Conservation (phyloP, 2,329 filamentous ascomycete genomes). For the Madurella mycetomatis region DNA sequence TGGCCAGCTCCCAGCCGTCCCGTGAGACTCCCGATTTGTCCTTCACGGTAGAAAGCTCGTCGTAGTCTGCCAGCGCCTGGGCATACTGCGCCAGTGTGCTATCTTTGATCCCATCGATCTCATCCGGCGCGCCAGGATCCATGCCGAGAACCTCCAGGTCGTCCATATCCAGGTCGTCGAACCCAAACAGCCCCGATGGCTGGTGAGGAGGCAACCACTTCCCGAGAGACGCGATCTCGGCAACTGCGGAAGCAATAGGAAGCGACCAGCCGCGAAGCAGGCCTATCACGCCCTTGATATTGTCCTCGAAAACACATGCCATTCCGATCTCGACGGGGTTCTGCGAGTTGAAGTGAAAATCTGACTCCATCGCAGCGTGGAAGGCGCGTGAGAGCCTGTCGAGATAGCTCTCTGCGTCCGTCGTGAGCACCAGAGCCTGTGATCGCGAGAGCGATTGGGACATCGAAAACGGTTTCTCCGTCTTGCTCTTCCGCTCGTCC, state of each 20-base stretch:
- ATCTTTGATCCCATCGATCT: conserved; percentile 68
- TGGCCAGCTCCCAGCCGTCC: conserved; percentile 86
- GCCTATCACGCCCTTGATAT: conserved; percentile 69
- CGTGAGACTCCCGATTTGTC: conserved; percentile 36
- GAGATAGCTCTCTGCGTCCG: conserved; percentile 63
- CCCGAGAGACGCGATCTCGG: conserved; percentile 77
- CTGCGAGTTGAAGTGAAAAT: conserved; percentile 72
- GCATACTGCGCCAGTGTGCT: conserved; percentile 75
- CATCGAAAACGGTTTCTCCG: conserved; percentile 22
- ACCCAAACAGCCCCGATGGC: conserved; percentile 48
- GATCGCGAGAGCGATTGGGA: conserved; percentile 36
- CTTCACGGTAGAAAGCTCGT: conserved; percentile 39
- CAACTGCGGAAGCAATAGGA: conserved; percentile 69
- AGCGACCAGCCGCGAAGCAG: conserved; percentile 78
- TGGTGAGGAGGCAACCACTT: conserved; percentile 70
- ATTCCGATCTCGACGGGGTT: conserved; percentile 76
- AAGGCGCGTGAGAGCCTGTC: conserved; percentile 69
- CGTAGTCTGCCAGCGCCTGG: conserved; percentile 56
- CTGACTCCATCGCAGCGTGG: conserved; percentile 60
- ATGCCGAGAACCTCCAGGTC: conserved; percentile 79
- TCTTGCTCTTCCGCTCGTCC: conserved; percentile 63
- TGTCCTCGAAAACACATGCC: conserved; percentile 77
- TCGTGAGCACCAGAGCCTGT: conserved; percentile 37
- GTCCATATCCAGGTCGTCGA: conserved; percentile 71
- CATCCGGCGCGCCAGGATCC: conserved; percentile 54